Conservation (phyloP, 1,284 basidiomycete genomes). For the Mycena citricolor region DNA sequence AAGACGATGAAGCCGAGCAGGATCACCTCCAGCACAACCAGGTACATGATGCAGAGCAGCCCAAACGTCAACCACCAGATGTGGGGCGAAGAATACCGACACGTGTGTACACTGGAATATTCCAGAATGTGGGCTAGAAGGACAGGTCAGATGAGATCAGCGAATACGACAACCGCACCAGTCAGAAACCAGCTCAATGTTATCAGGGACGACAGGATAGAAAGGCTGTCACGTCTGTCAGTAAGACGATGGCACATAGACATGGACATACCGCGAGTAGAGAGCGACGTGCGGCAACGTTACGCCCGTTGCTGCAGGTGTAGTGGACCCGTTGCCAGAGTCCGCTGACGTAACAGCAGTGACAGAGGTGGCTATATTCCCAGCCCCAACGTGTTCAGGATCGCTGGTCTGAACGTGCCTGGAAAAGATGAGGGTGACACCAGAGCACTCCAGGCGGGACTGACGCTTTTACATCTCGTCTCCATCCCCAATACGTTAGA, state of each 20-base stretch:
- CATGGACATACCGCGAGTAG: conserved; percentile 17
- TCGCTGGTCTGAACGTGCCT: conserved; percentile 25
- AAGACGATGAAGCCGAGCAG: conserved; percentile 72
- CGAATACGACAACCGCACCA: conserved; percentile 3
- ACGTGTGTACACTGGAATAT: conserved; percentile 71
- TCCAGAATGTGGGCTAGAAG: conserved; percentile 63
- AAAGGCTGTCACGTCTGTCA: conserved; percentile 43
- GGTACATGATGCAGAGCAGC: conserved; percentile 75
- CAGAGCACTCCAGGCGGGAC: conserved; percentile 20
- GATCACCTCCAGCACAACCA: conserved; percentile 65
- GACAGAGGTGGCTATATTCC: not conserved
- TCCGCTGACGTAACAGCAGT: not conserved
- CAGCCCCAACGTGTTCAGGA: conserved; percentile 11
- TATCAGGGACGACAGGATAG: conserved; percentile 62
- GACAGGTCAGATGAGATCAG: not conserved
- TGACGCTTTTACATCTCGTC: conserved; percentile 46
- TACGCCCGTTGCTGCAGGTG: not conserved
- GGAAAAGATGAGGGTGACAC: conserved; percentile 4
- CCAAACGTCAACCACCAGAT: conserved; percentile 82
- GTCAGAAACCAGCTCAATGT: conserved; percentile 78
- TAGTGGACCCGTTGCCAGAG: not conserved
- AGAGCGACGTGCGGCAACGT: conserved; percentile 17
- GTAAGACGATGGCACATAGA: not conserved
- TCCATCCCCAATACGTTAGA: conserved; percentile 63
- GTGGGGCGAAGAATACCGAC: conserved; percentile 68